These are phyloP conservation scores for Aphanomyces astaci DNA, from an alignment of 352 stramenopile genomes.

Conservation along the genomic window DNA sequence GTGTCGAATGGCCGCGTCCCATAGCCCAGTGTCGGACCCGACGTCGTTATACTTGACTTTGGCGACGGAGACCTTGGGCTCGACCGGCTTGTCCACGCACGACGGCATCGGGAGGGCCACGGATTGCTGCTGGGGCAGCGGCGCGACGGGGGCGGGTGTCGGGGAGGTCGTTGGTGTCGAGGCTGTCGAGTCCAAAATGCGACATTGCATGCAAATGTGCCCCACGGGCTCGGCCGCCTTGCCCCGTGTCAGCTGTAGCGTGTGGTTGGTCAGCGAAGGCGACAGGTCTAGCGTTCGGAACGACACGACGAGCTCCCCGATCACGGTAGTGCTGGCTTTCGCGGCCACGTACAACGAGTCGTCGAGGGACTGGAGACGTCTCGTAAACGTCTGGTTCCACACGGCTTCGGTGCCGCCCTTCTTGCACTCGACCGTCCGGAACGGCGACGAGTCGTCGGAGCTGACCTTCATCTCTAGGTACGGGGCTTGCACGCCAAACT, in stretches of 20 bases:
- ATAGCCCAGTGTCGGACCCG: neutral
- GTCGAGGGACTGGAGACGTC: slow-evolving; percentile 41
- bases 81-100: slow-evolving; percentile 9
- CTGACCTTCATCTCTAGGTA: slow-evolving; percentile 24
- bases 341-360: slow-evolving; percentile 45
- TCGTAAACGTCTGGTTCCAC: slow-evolving; percentile 77
- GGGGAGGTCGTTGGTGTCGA: neutral
- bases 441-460: slow-evolving; percentile 1
- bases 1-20: slow-evolving; percentile 34
- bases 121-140: neutral
- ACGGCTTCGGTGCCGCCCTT: slow-evolving; percentile 73
- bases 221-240: slow-evolving; percentile 27
- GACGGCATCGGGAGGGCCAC: slow-evolving; percentile 30
- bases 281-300: slow-evolving; percentile 22
- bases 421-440: slow-evolving; percentile 58
- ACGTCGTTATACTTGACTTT: slow-evolving; percentile 22
- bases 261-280: neutral
- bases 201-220: slow-evolving; percentile 60
- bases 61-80: slow-evolving; percentile 12
- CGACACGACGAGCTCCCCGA: slow-evolving; percentile 41
- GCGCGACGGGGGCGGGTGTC: slow-evolving; percentile 24
- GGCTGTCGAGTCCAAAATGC: slow-evolving; percentile 37
- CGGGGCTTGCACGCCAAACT: slow-evolving; percentile 24
- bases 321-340: slow-evolving; percentile 56
- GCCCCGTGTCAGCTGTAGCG: neutral